A percentile compares a stretch with the other conserved stretches of the same genome.
Evolutionary conservation across 306 rosid species (phyloP).

Genomic region (Cercis canadensis): DNA sequence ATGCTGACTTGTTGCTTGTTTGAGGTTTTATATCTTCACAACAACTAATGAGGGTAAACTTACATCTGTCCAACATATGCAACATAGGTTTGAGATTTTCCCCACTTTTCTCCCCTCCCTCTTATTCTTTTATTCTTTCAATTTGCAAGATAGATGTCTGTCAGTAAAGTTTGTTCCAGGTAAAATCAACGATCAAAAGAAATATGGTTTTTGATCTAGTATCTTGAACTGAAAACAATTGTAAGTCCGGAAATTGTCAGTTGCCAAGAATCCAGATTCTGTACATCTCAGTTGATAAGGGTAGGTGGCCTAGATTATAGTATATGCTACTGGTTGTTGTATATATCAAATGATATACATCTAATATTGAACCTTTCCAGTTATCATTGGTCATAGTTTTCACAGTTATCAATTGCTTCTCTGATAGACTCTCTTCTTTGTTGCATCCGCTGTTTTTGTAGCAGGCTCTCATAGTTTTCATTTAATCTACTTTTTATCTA

Average conservation of each 20-base stretch:
- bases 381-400: slow-evolving; percentile 14
- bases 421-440: slow-evolving; percentile 5
- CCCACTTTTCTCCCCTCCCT: neutral
- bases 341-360: slow-evolving; percentile 12
- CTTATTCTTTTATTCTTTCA: neutral
- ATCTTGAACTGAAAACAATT: neutral
- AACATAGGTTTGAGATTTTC: slow-evolving; percentile 2
- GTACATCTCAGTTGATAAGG: slow-evolving; percentile 9
- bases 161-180: neutral
- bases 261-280: neutral
- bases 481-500: slow-evolving; percentile 27
- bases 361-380: slow-evolving; percentile 9
- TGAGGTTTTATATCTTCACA: too few species aligned
- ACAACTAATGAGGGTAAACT: too few species aligned
- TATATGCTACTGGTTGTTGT: slow-evolving; percentile 1
- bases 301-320: slow-evolving; percentile 4
- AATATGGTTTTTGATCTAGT: neutral
- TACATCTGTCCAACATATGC: slow-evolving; percentile 1
- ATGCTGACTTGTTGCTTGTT: too few species aligned
- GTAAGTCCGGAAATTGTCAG: slow-evolving; percentile 21
- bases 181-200: slow-evolving; percentile 11
- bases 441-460: slow-evolving; percentile 17
- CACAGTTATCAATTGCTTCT: slow-evolving; percentile 27
- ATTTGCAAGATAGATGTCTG: neutral
- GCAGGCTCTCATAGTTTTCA: neutral